Evolutionary conservation across 306 rosid species (phyloP), one percentile per base, ranked within the genome.

Genomic region (Rubus parviflorus): DNA sequence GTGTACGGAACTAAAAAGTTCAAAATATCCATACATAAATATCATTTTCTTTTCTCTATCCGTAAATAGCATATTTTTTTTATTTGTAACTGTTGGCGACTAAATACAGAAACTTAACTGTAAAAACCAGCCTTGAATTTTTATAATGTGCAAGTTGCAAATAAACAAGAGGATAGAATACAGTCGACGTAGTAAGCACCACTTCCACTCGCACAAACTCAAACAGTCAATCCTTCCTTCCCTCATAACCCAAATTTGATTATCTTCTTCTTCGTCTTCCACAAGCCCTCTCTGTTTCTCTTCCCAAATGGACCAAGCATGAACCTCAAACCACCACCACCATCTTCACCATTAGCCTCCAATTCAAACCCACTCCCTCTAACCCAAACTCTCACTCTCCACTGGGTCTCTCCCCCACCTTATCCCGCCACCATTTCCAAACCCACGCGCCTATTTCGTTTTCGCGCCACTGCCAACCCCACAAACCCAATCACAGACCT

Each of bases 241-340:
- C 81, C 74, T 72, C 35, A 30, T 30, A 30, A 30, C 35, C 86
- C 54, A 38, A 0, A 1, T 30, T 81, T 1, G 66, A 12, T n/a
- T 15, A 37, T 23, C 49, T 43, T 30, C 63, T 49, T n/a, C 41
- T 12, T 17, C 13, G 25, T 53, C 11, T 22, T 38, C 17, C 35
- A 2, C 2, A 30, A 30, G 35, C 35, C 35, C 35, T 40, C 37
- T 45, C 45, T 56, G 11, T 47, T 48, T 52, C 41, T 46, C 7
- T 61, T 35, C 61, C 61, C 83, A 71, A 72, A 93, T 91, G 98
- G 92, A 68, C 64, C 81, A 83, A 71, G 79, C 73, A 93, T 93
- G 98, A 94, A 84, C 77, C 64, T 84, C 7, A 73, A 78, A 14
- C 82, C 86, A 2, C 79, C 77, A 7, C 82, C 82, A 3, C 68